Conservation (phyloP, 1,284 basidiomycete species). For the Cryptococcus depauperatus region DNA sequence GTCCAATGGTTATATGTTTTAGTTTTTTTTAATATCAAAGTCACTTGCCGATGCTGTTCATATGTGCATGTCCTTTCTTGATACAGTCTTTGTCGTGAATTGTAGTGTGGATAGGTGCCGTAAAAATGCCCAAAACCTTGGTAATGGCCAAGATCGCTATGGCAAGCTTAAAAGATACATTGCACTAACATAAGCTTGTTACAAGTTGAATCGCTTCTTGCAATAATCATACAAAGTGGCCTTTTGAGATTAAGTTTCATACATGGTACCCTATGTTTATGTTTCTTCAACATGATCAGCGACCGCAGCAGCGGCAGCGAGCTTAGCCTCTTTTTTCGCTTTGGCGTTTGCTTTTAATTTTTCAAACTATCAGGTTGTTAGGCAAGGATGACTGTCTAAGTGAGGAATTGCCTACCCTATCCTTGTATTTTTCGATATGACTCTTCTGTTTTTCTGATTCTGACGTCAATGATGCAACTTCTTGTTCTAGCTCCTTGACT, state of each 20-base stretch:
- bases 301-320: conserved; percentile 4
- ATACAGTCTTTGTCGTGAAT: not conserved
- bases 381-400: too few relatives aligned
- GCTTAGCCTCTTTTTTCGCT: conserved; percentile 72
- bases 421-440: conserved; percentile 66
- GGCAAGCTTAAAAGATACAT: not conserved
- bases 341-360: conserved; percentile 77
- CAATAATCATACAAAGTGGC: not conserved
- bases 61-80: not conserved
- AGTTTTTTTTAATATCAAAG: too few relatives aligned
- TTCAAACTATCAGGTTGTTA: conserved; percentile 58
- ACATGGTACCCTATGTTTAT: not conserved
- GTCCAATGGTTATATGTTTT: not conserved
- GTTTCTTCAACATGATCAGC: not conserved
- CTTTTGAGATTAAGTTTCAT: not conserved
- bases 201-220: too few relatives aligned
- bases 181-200: too few relatives aligned
- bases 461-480: conserved; percentile 45
- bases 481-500: conserved; percentile 69
- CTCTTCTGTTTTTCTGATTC: conserved; percentile 34
- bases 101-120: too few relatives aligned
- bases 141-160: not conserved
- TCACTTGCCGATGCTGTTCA: too few relatives aligned
- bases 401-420: conserved; percentile 37
- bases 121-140: too few relatives aligned